These are phyloP conservation scores for Trichophyton simii DNA, from an alignment of 2,329 filamentous ascomycete genomes.

Conservation along the genomic window DNA sequence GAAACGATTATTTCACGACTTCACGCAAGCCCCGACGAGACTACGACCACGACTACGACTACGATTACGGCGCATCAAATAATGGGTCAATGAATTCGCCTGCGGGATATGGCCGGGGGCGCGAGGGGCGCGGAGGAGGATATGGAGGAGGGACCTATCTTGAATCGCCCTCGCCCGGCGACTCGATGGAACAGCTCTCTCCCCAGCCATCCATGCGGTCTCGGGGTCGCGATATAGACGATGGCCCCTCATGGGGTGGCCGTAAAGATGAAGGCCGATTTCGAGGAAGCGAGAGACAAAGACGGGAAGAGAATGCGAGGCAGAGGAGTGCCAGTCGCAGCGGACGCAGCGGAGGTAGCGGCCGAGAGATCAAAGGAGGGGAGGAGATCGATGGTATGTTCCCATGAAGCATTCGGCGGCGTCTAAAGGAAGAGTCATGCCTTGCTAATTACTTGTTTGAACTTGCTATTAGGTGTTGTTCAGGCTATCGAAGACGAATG, in stretches of 20 bases:
- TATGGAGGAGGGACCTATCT: conserved; percentile 32
- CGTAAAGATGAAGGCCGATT: conserved; percentile 19
- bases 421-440: not conserved
- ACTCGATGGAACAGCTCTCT: conserved; percentile 22
- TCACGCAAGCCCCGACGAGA: conserved; percentile 13
- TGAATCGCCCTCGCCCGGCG: conserved; percentile 21
- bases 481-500: conserved; percentile 78
- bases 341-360: not conserved
- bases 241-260: conserved; percentile 18
- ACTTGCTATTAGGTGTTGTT: conserved; percentile 44
- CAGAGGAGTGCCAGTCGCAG: not conserved
- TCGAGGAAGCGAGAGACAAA: conserved; percentile 14
- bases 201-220: conserved; percentile 22
- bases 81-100: conserved; percentile 13
- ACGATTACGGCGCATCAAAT: conserved; percentile 17
- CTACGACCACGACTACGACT: conserved; percentile 19
- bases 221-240: conserved; percentile 23
- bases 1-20: not conserved
- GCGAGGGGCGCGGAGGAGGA: conserved; percentile 31
- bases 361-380: conserved; percentile 1
- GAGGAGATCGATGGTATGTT: conserved; percentile 8
- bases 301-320: conserved; percentile 4
- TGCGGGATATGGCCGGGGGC: conserved; percentile 8
- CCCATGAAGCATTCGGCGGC: not conserved
- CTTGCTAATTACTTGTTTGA: conserved; percentile 3